phyloP scores from a whole-genome alignment of 106 monocot species.

The Alisma plantagoaquatica region DNA sequence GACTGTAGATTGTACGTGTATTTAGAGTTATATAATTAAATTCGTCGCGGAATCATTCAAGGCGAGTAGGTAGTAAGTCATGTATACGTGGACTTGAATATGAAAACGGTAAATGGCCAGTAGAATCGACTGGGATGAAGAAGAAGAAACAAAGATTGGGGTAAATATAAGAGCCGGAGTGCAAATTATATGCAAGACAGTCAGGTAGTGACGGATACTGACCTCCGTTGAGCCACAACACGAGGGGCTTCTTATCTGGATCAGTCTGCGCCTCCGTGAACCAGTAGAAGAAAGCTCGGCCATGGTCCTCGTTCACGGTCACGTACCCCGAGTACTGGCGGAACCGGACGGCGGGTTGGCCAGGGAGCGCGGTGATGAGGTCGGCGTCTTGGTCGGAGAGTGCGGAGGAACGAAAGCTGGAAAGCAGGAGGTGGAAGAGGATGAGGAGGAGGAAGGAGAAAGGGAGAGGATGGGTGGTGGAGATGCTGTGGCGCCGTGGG shows the following conservation, averaged over 20 bases:
- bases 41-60: too few species aligned
- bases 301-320: slow-evolving; percentile 60
- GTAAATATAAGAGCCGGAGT: too few species aligned
- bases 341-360: slow-evolving; percentile 67
- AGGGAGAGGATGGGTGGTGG: too few species aligned
- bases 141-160: not conserved
- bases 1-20: too few species aligned
- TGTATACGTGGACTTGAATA: too few species aligned
- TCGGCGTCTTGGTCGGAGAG: slow-evolving; percentile 13
- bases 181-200: too few species aligned
- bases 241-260: slow-evolving; percentile 57
- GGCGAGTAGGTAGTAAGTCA: too few species aligned
- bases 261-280: slow-evolving; percentile 52
- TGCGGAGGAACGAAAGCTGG: not conserved
- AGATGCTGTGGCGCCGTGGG: too few species aligned
- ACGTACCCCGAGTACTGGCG: slow-evolving; percentile 84
- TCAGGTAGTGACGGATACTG: too few species aligned
- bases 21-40: too few species aligned
- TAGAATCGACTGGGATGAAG: too few species aligned
- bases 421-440: not conserved
- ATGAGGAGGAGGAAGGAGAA: not conserved
- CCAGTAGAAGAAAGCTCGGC: slow-evolving; percentile 94
- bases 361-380: slow-evolving; percentile 47
- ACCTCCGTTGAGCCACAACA: slow-evolving; percentile 99
- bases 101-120: too few species aligned